Evolutionary conservation across 2,329 filamentous ascomycete species (phyloP).

Genomic region (Gremmenia infestans): DNA sequence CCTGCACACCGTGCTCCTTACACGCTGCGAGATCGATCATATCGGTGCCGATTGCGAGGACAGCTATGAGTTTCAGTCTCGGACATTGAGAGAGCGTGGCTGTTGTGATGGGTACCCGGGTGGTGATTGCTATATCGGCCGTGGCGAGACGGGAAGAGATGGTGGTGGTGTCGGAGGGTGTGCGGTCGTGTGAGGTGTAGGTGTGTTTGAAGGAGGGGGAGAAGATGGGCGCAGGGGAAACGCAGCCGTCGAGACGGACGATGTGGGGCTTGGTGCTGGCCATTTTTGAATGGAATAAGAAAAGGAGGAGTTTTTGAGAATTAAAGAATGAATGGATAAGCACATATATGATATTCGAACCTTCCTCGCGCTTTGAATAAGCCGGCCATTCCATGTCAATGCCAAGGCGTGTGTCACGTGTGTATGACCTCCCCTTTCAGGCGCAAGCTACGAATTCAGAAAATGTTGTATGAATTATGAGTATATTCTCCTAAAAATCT

Average conservation of each 20-base stretch:
- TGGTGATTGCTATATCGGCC: constrained; percentile 35
- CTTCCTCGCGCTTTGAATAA: too few relatives aligned
- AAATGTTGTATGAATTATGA: too few relatives aligned
- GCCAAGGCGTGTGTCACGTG: too few relatives aligned
- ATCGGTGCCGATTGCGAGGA: constrained; percentile 36
- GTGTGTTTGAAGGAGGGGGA: constrained; percentile 17
- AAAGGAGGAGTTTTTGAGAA: neutral
- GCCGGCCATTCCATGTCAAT: too few relatives aligned
- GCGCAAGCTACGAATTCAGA: too few relatives aligned
- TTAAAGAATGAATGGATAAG: too few relatives aligned
- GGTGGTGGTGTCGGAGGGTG: constrained; percentile 12
- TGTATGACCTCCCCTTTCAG: too few relatives aligned
- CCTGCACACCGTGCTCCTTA: constrained; percentile 29
- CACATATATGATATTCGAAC: too few relatives aligned
- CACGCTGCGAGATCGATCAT: constrained; percentile 35
- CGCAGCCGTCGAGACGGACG: constrained; percentile 22
- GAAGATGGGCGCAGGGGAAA: constrained; percentile 15
- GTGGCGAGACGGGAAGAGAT: constrained; percentile 31
- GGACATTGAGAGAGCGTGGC: constrained; percentile 28
- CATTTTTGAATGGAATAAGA: neutral
- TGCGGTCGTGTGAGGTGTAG: constrained; percentile 15
- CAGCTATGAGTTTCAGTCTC: constrained; percentile 31
- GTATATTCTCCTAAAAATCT: too few relatives aligned
- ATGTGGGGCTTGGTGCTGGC: constrained; percentile 8
- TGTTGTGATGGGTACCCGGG: constrained; percentile 30